Base-by-base conservation (phyloP, 2,329 filamentous ascomycete species). In the Pyrenophora graminea region DNA sequence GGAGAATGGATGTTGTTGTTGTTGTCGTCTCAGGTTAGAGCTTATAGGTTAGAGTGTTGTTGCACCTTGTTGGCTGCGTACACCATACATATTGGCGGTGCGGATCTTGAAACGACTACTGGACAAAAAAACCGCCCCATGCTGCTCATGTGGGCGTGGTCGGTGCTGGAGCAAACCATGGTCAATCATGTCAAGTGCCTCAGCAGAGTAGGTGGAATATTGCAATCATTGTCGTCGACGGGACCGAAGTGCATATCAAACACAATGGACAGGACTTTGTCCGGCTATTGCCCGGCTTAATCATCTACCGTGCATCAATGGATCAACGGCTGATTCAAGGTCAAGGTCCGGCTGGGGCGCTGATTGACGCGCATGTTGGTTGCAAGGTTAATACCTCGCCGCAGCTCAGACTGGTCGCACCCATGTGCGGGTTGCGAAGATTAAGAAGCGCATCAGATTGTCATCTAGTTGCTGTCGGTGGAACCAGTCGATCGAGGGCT, bases 341-440 rank as follows among this genome's bases (percentile, higher is more conserved):
- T 15, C 15, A 15, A 48, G n/a, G 23, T 23, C 33, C 39, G 40
- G 45, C 50, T 45, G 36, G 40, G 49, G 36, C 40, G 23, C 36
- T 40, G 34, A 18, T 44, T 37, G 41, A 49, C 40, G 36, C 18
- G 50, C 23, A 27, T 53, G 19, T 30, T 38, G 37, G 40, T 44
- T 45, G 50, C 23, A 9, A 38, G 46, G 21, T 43, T n/a, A 13
- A 39, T 27, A 18, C 39, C 19, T 48, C 33, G 44, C 25, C 19
- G 45, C 27, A 19, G 27, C 33, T 51, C 18, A 34, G 18, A 39
- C 42, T 42, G 31, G 13, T 43, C 30, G 21, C 30, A 17, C 39
- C 30, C 27, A 43, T 27, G 15, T 44, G 39, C 31, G 31, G 23
- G 21, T 17, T 25, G 15, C 38, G 12, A 33, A n/a, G 18, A 31